These are phyloP conservation scores for Aspergillus nanangensis DNA, from an alignment of 495 filamentous ascomycete genomes.

Conservation along the genomic window DNA sequence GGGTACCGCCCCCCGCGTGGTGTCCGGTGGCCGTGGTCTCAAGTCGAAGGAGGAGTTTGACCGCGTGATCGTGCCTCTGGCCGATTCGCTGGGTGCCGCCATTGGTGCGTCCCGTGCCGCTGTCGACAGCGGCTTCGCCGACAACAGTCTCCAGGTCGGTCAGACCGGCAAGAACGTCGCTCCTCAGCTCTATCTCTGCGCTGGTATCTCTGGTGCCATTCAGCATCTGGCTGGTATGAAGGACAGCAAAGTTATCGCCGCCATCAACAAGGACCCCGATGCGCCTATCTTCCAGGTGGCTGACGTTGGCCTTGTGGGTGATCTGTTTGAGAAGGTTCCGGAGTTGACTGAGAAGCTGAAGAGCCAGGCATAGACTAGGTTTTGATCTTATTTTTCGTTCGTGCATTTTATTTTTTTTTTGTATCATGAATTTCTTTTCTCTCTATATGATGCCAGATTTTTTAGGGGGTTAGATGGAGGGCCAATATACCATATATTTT, in stretches of 20 bases:
- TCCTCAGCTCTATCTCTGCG: slow-evolving; percentile 90
- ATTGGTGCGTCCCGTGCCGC: slow-evolving; percentile 93
- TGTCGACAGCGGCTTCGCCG: slow-evolving; percentile 97
- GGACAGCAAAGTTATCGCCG: slow-evolving; percentile 98
- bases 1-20: slow-evolving; percentile 78
- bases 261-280: slow-evolving; percentile 96
- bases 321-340: slow-evolving; percentile 92
- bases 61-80: slow-evolving; percentile 81
- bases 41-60: slow-evolving; percentile 99
- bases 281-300: slow-evolving; percentile 98
- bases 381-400: slow-evolving; percentile 2
- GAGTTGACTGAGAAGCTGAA: slow-evolving; percentile 96
- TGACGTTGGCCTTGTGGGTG: slow-evolving; percentile 90
- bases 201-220: slow-evolving; percentile 94
- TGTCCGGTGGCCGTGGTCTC: slow-evolving; percentile 89
- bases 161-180: slow-evolving; percentile 99
- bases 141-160: slow-evolving; percentile 97
- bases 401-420: slow-evolving; percentile 6
- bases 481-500: slow-evolving; percentile 30
- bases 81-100: slow-evolving; percentile 86
- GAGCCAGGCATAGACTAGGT: slow-evolving; percentile 34
- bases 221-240: slow-evolving; percentile 99
- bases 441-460: slow-evolving; percentile 3
- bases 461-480: background rate
- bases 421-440: slow-evolving; percentile 20